Conservation (phyloP, 352 stramenopile species). For the Phytophthora palmivora region DNA sequence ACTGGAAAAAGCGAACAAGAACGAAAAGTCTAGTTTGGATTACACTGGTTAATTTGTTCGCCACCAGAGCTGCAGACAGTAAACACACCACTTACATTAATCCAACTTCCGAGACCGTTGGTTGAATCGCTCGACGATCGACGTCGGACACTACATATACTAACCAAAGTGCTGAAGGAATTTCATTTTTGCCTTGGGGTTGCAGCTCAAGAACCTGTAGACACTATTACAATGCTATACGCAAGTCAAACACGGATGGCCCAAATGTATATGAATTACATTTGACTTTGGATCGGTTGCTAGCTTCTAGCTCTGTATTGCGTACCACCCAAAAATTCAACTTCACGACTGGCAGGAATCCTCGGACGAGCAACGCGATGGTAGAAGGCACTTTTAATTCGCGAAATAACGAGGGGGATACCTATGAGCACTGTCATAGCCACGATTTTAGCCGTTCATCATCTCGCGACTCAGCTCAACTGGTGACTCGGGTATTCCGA, state of each 20-base stretch:
- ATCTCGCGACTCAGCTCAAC: constrained; percentile 4
- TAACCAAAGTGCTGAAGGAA: constrained; percentile 12
- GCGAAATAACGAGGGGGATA: too few species aligned
- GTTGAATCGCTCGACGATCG: constrained; percentile 7
- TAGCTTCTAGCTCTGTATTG: constrained; percentile 8
- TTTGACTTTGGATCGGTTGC: constrained; percentile 6
- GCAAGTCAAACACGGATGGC: constrained; percentile 10
- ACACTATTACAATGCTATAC: constrained; percentile 10
- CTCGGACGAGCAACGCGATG: constrained; percentile 16
- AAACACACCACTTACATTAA: background rate
- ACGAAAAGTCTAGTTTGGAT: background rate
- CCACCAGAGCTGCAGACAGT: background rate
- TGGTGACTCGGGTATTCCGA: background rate
- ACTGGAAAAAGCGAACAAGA: constrained; percentile 2
- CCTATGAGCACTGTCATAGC: too few species aligned
- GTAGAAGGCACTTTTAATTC: too few species aligned
- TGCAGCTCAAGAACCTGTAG: constrained; percentile 15
- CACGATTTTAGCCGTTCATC: constrained; percentile 1
- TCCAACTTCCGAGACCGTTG: background rate
- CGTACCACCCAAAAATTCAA: constrained; percentile 2
- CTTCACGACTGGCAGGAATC: constrained; percentile 10
- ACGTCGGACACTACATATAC: too few species aligned
- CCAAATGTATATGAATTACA: constrained; percentile 16
- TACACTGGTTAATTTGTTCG: constrained; percentile 6
- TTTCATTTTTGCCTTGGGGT: constrained; percentile 14